Base-by-base conservation (phyloP, 2,329 filamentous ascomycete species). In the Trichoderma citrinoviride region DNA sequence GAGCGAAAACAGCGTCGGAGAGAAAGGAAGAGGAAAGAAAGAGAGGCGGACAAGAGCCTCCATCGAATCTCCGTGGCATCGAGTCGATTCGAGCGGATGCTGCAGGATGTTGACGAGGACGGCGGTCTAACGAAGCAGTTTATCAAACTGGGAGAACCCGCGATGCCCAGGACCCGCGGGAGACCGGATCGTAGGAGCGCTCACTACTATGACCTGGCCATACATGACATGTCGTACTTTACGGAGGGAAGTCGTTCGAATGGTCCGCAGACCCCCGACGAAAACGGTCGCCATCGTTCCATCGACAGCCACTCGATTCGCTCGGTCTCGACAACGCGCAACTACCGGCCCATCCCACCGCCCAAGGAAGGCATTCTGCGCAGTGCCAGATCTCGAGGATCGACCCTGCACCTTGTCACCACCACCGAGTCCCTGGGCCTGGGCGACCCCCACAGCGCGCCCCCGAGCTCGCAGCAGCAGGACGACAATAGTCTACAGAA, bases 1-100 rank as follows among this genome's bases (percentile, higher is more conserved):
- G 87, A 93, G 74, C 87, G 93, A 8, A 99, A 99, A 76, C 89
- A 93, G 68, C 84, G 80, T 67, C 84, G 93, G 67, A 83, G 89
- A 67, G 93, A 97, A 71, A 86, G 87, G 61, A 97, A 94, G 74
- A 86, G 94, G 8, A 92, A 85, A 73, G 93, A 98, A 74, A 88
- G 87, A 70, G 93, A 99, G 71, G 83, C 85, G 1, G 92, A 98
- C 72, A 62, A 62, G 74, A 91, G 87, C 67, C 82, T 95, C 33
- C 85, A 93, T 60, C 87, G 94, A 46, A 81, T 98, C 52, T 98
- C 95, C 67, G 92, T 91, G 64, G 93, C 94, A 6, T 97, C 93
- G 65, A 94, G 91, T 74, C 88, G 93, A 40, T 80, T 97, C 7
- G 92, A 95, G 73, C 87, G 90, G 47, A 88, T 88, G 21, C 81